A percentile compares a stretch with the other conserved stretches of the same genome.
Conservation (phyloP, 129 eudicot genomes). For the Flaveria sonorensis region DNA sequence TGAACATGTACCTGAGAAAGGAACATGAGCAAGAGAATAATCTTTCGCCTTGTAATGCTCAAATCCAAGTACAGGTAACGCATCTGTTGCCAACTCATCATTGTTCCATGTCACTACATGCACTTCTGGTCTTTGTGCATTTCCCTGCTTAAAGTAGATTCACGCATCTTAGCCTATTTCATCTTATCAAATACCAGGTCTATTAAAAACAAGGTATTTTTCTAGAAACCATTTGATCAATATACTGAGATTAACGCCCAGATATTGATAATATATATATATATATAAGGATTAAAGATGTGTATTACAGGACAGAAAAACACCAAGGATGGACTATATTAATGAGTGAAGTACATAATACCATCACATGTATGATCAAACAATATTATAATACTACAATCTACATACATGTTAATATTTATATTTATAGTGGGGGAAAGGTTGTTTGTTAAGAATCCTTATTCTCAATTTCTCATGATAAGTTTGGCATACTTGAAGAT, state of each 20-base stretch:
- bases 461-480: conserved; percentile 8
- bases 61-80: conserved; percentile 87
- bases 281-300: conserved; percentile 3
- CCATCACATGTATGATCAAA: conserved; percentile 2
- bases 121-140: conserved; percentile 99
- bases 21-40: conserved; percentile 87
- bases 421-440: background rate
- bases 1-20: conserved; percentile 68
- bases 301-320: conserved; percentile 1
- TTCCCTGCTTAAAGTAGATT: conserved; percentile 59
- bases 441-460: conserved; percentile 3
- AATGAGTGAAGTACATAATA: background rate
- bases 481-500: background rate
- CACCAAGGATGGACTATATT: conserved; percentile 15
- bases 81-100: conserved; percentile 93
- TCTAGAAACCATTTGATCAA: background rate
- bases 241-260: background rate
- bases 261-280: background rate
- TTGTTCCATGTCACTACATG: conserved; percentile 92
- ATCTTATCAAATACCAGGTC: conserved; percentile 6
- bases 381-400: conserved; percentile 14
- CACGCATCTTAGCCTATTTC: conserved; percentile 18
- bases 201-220: background rate
- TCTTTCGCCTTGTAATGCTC: conserved; percentile 96
- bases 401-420: background rate